Evolutionary conservation across 2,329 filamentous ascomycete species (phyloP), one percentile per base, ranked within the genome.

Genomic region (Pseudogymnoascus sp.): DNA sequence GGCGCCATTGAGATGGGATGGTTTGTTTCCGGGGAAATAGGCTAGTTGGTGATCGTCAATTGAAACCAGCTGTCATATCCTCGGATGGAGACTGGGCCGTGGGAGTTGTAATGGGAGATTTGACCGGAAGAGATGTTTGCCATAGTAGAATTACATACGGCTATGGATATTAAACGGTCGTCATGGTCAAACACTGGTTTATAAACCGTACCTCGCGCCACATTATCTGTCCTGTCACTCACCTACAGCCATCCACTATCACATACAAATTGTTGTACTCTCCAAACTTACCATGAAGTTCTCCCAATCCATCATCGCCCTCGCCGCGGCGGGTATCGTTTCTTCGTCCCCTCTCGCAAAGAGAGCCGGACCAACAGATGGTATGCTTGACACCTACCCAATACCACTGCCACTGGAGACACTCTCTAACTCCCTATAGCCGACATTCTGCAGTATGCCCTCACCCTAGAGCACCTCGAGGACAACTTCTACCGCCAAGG

Each of bases 401-500:
- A 45, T 4, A 7, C 2, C n/a, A 33, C 29, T 21, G 7, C 7
- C 2, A 18, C 8, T 15, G 7, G 4, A 1, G n/a, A 12, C 9
- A 45, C 21, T 5, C 3, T 5, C 59, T 42, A 45, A 60, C 35
- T 2, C 35, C 7, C n/a, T 60, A n/a, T 12, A 60, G 60, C 65
- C 52, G 68, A 71, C 59, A 78, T 79, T 60, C 72, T 79, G 60
- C 77, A 78, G 72, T 79, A 79, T 60, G 78, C 78, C 18, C 70
- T 80, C 21, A 76, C 77, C 1, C 77, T 83, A 4, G 82, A 84
- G 72, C 77, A 81, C 61, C 78, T 84, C 31, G 86, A 89, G 73
- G 75, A 82, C 64, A 78, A 77, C 61, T 88, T 88, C 74, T 89
- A 89, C 74, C 74, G 74, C 21, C 71, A 85, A 58, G 85, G 80